Evolutionary conservation across 306 rosid genomes (phyloP).

Genomic region (Citrullus amarus): DNA sequence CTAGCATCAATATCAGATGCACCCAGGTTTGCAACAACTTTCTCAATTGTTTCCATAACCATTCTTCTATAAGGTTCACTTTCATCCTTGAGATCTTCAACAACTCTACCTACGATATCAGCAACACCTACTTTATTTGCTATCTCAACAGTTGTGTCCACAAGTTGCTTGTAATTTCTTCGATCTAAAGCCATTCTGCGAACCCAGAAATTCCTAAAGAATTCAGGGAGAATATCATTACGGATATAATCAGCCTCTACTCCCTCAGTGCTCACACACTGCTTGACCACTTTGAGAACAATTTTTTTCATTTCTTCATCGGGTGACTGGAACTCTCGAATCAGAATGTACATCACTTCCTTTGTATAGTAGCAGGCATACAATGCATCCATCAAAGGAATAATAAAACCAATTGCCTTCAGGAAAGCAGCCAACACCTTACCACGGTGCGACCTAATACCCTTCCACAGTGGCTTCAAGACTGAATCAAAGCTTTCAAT

Average conservation of each 20-base stretch:
- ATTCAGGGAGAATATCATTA: conserved; percentile 73
- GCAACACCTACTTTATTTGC: conserved; percentile 96
- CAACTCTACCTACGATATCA: conserved; percentile 86
- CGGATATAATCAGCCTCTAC: conserved; percentile 83
- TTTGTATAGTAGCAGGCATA: conserved; percentile 92
- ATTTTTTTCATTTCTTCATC: conserved; percentile 99
- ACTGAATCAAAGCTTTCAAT: conserved; percentile 95
- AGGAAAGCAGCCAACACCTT: conserved; percentile 91
- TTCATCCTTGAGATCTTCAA: conserved; percentile 95
- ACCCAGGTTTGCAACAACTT: conserved; percentile 89
- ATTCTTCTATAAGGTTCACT: conserved; percentile 95
- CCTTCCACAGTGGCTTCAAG: conserved; percentile 89
- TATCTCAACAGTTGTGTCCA: conserved; percentile 90
- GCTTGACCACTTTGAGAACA: conserved; percentile 91
- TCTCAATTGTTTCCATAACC: conserved; percentile 98
- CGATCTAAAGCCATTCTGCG: conserved; percentile 97
- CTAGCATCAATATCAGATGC: conserved; percentile 84
- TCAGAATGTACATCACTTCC: conserved; percentile 86
- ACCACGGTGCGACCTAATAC: conserved; percentile 92
- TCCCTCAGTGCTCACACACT: conserved; percentile 93
- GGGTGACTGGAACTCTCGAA: conserved; percentile 91
- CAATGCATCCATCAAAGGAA: conserved; percentile 86
- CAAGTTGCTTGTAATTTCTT: conserved; percentile 84
- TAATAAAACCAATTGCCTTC: conserved; percentile 90
- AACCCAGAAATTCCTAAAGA: conserved; percentile 89